Evolutionary conservation across 805 yeast species (phyloP).

Genomic region (Clavispora asparagi): DNA sequence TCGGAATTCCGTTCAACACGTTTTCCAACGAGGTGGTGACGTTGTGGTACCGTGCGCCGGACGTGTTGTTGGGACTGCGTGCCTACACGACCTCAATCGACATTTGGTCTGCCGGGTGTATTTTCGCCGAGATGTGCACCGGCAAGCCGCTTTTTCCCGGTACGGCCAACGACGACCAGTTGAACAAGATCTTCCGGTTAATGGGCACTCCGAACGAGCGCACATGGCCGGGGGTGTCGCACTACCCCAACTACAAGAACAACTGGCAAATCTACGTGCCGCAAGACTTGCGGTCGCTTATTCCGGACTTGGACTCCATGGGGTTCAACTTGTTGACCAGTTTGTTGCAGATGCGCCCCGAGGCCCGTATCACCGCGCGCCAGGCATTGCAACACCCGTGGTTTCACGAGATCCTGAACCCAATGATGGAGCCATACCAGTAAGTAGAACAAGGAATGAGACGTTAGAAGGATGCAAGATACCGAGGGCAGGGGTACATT

Average conservation of each 20-base stretch:
- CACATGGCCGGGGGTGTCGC: conserved; percentile 96
- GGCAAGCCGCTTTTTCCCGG: conserved; percentile 97
- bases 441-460: background rate
- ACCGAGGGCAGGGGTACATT: background rate
- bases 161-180: conserved; percentile 91
- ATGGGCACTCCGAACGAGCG: conserved; percentile 96
- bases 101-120: conserved; percentile 98
- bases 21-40: conserved; percentile 97
- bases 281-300: conserved; percentile 70
- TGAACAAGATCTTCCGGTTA: conserved; percentile 82
- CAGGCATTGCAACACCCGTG: conserved; percentile 67
- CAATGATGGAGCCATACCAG: conserved; percentile 24
- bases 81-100: conserved; percentile 96
- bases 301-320: conserved; percentile 64
- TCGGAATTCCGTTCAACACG: conserved; percentile 96
- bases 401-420: conserved; percentile 68
- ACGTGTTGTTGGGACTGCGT: conserved; percentile 88
- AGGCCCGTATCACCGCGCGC: conserved; percentile 54
- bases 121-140: conserved; percentile 97
- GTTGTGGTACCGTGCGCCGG: conserved; percentile 97
- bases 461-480: background rate
- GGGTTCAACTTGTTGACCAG: conserved; percentile 64
- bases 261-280: conserved; percentile 84
- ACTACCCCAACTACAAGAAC: conserved; percentile 78
- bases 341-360: conserved; percentile 58